These are phyloP conservation scores for Daldinia sp. DNA, from an alignment of 2,329 filamentous ascomycete genomes.

Conservation along the genomic window DNA sequence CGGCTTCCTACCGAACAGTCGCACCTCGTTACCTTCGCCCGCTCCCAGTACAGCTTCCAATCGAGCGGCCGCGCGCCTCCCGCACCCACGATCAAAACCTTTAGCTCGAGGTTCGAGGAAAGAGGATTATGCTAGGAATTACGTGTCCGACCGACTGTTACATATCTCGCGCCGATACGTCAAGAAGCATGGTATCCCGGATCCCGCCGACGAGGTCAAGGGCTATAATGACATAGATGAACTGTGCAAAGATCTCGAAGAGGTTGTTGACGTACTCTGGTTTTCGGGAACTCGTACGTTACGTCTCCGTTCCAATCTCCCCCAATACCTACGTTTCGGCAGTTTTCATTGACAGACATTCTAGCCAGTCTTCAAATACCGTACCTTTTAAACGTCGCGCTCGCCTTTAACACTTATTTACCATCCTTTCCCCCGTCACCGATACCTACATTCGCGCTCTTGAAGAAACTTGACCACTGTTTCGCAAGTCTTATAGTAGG, in stretches of 20 bases:
- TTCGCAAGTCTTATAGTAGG: constrained; percentile 80
- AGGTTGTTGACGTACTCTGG: constrained; percentile 83
- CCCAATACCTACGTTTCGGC: too few species aligned
- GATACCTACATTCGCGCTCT: constrained; percentile 71
- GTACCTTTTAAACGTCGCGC: constrained; percentile 80
- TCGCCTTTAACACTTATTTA: constrained; percentile 76
- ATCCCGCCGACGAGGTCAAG: constrained; percentile 56
- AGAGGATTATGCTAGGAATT: constrained; percentile 67
- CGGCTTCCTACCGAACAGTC: constrained; percentile 58
- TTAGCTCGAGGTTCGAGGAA: constrained; percentile 65
- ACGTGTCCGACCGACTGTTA: constrained; percentile 61
- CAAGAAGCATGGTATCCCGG: constrained; percentile 62
- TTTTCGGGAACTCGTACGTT: constrained; percentile 82
- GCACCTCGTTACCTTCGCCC: constrained; percentile 59
- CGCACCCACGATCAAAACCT: constrained; percentile 62
- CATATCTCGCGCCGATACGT: constrained; percentile 66
- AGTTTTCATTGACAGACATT: background rate
- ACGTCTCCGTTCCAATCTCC: background rate
- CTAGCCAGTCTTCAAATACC: constrained; percentile 81
- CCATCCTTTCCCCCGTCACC: constrained; percentile 75
- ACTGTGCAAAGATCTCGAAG: constrained; percentile 76
- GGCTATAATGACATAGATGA: constrained; percentile 71
- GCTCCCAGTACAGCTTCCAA: constrained; percentile 60
- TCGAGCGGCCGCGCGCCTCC: constrained; percentile 53
- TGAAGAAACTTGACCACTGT: constrained; percentile 83